phyloP scores from a whole-genome alignment of 1,139 yeast genomes.

The Saccharomyces hybrid region DNA sequence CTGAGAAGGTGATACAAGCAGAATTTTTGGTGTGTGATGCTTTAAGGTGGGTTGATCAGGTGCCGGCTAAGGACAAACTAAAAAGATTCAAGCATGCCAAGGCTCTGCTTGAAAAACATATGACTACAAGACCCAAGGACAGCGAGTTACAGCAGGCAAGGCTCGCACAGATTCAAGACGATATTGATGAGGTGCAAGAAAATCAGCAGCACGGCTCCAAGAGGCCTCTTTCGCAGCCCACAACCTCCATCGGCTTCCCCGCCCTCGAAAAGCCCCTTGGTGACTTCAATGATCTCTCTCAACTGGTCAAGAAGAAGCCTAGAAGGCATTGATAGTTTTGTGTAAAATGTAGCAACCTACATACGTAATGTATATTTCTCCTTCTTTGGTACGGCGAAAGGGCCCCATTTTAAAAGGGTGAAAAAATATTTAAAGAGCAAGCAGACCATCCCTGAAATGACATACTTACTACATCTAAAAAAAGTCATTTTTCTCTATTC shows the following conservation, averaged over 20 bases:
- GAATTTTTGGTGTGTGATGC: not conserved
- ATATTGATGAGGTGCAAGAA: constrained; percentile 2
- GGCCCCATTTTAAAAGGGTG: not conserved
- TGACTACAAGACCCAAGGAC: constrained; percentile 28
- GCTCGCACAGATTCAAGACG: constrained; percentile 2
- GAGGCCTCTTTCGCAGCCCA: constrained; percentile 1
- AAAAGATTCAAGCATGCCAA: constrained; percentile 4
- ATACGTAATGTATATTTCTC: not conserved
- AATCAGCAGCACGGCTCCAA: constrained; percentile 1
- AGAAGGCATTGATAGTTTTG: constrained; percentile 14
- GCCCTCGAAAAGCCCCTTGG: constrained; percentile 14
- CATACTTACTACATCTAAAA: not conserved
- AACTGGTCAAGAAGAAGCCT: constrained; percentile 49
- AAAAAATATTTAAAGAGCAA: not conserved
- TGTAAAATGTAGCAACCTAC: constrained; percentile 3
- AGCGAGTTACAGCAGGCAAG: constrained; percentile 1
- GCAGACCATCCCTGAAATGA: not conserved
- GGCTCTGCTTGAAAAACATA: constrained; percentile 43
- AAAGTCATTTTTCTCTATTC: not conserved
- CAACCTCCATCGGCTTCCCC: constrained; percentile 38
- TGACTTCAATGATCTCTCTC: constrained; percentile 48
- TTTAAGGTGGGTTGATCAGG: not conserved
- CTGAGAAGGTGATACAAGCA: not conserved
- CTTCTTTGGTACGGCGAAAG: not conserved
- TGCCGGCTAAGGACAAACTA: not conserved